A percentile compares a stretch with the other conserved stretches of the same genome.
Evolutionary conservation across 768 basidiomycete genomes (phyloP).

Genomic region (Tylopilus vinaceipallidus): DNA sequence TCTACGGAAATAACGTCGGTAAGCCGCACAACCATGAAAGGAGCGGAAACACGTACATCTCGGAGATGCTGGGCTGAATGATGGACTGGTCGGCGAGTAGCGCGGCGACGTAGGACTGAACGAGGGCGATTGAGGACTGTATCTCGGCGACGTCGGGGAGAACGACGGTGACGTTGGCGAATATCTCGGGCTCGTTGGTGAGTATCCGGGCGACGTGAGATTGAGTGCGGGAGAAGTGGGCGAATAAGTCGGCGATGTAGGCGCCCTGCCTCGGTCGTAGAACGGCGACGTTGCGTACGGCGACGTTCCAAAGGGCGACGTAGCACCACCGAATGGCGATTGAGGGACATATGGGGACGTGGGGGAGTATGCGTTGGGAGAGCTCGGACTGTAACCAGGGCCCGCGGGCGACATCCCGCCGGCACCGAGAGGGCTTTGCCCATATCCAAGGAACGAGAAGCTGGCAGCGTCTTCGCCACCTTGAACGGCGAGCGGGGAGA

Average conservation of each 20-base stretch:
- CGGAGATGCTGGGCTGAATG: constrained; percentile 92
- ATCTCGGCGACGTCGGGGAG: constrained; percentile 82
- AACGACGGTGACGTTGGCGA: constrained; percentile 83
- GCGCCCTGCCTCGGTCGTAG: constrained; percentile 61
- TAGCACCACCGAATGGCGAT: constrained; percentile 79
- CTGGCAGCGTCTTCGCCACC: constrained; percentile 79
- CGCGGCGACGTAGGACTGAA: constrained; percentile 89
- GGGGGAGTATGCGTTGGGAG: constrained; percentile 85
- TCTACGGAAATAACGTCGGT: constrained; percentile 41
- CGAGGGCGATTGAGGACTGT: constrained; percentile 86
- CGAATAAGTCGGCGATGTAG: constrained; percentile 83
- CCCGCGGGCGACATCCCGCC: constrained; percentile 88
- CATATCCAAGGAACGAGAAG: constrained; percentile 73
- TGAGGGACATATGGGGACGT: constrained; percentile 89
- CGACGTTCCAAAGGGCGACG: constrained; percentile 79
- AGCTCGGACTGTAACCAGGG: constrained; percentile 87
- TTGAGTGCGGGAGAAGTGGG: constrained; percentile 85
- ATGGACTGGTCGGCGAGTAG: constrained; percentile 87
- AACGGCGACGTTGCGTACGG: constrained; percentile 86
- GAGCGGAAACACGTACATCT: constrained; percentile 54
- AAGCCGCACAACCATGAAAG: not conserved
- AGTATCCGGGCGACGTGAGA: constrained; percentile 72
- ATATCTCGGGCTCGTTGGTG: constrained; percentile 74
- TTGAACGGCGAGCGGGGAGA: constrained; percentile 91
- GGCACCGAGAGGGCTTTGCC: constrained; percentile 82